Conservation (phyloP, 1,284 basidiomycete species). For the Ceratobasidium sp. region DNA sequence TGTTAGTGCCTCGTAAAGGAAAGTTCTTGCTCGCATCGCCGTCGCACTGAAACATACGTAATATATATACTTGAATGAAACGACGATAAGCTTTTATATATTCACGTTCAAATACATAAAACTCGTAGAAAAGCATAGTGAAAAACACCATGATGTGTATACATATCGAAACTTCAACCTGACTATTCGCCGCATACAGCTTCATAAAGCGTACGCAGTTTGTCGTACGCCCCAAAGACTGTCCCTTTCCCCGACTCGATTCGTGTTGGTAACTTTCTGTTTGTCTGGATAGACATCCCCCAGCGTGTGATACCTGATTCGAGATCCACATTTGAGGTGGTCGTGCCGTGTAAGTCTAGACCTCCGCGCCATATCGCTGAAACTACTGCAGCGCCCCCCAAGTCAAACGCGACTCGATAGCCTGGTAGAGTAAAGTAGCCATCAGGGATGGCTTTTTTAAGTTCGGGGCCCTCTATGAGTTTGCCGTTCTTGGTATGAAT, state of each 20-base stretch:
- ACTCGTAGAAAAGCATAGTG: too few species aligned
- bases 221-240: not conserved
- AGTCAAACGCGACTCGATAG: constrained; percentile 4
- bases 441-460: constrained; percentile 7
- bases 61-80: too few species aligned
- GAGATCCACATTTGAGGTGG: not conserved
- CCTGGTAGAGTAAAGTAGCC: constrained; percentile 10
- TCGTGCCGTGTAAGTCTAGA: constrained; percentile 9
- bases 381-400: not conserved
- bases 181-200: too few species aligned
- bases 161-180: too few species aligned
- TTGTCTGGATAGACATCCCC: not conserved
- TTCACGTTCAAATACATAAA: too few species aligned
- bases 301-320: not conserved
- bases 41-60: too few species aligned
- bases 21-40: too few species aligned
- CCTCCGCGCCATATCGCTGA: constrained; percentile 12
- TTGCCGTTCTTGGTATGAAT: not conserved
- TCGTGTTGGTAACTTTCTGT: not conserved
- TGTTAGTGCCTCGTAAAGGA: too few species aligned
- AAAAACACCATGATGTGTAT: too few species aligned
- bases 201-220: not conserved
- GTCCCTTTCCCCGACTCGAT: not conserved
- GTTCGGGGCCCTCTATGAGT: not conserved
- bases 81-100: too few species aligned